Evolutionary conservation across 2,329 filamentous ascomycete species (phyloP).

Genomic region (Cytospora leucostoma): DNA sequence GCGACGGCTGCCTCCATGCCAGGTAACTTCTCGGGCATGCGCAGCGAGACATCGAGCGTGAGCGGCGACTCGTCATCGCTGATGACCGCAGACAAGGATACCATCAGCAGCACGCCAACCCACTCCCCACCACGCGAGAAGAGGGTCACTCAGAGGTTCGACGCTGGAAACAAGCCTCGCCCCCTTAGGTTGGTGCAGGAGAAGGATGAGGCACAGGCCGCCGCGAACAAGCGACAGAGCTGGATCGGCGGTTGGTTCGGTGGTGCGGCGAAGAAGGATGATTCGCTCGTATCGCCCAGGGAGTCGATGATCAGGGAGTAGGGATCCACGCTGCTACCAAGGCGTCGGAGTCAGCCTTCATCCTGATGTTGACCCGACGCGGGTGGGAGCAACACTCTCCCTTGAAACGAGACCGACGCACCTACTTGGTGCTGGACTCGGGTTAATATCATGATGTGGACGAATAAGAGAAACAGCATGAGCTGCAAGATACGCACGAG

Average conservation of each 20-base stretch:
- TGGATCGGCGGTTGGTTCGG: slow-evolving; percentile 54
- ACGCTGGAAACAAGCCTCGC: slow-evolving; percentile 72
- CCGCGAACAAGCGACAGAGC: slow-evolving; percentile 60
- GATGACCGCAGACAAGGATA: slow-evolving; percentile 39
- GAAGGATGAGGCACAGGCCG: slow-evolving; percentile 52
- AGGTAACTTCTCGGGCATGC: slow-evolving; percentile 73
- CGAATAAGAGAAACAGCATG: slow-evolving; percentile 18
- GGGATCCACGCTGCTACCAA: not conserved
- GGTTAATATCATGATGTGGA: slow-evolving; percentile 27
- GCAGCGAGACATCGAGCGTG: slow-evolving; percentile 64
- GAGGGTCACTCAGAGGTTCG: slow-evolving; percentile 54
- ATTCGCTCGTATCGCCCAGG: slow-evolving; percentile 14
- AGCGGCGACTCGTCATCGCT: slow-evolving; percentile 65
- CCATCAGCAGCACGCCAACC: slow-evolving; percentile 51
- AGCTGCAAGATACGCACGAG: slow-evolving; percentile 16
- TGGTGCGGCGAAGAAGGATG: slow-evolving; percentile 24
- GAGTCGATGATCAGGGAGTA: slow-evolving; percentile 27
- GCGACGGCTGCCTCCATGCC: slow-evolving; percentile 44
- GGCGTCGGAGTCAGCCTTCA: not conserved
- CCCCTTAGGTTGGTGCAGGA: slow-evolving; percentile 88
- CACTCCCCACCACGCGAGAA: slow-evolving; percentile 61
- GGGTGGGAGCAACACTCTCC: not conserved
- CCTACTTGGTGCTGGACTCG: slow-evolving; percentile 20
- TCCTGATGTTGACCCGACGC: not conserved
- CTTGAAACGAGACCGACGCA: not conserved